Evolutionary conservation across 2,329 filamentous ascomycete species (phyloP).

Genomic region (Hypomyces perniciosus): DNA sequence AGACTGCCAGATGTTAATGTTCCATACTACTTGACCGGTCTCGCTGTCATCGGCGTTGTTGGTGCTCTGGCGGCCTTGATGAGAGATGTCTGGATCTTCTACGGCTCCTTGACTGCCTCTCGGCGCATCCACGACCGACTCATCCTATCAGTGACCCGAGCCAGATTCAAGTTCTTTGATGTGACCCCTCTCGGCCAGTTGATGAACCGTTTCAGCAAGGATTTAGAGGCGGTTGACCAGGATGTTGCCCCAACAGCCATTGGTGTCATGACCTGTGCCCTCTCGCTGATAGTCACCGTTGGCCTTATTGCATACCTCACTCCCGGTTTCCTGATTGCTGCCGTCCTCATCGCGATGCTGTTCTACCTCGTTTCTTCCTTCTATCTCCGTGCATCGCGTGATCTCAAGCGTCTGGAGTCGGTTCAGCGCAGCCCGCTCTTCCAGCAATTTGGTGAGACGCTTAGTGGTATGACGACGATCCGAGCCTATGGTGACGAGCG

Average conservation of each 20-base stretch:
- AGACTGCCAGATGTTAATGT: slow-evolving; percentile 61
- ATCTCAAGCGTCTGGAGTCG: slow-evolving; percentile 91
- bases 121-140: slow-evolving; percentile 74
- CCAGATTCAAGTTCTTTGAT: slow-evolving; percentile 97
- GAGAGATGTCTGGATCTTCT: slow-evolving; percentile 85
- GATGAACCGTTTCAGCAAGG: slow-evolving; percentile 98
- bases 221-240: slow-evolving; percentile 90
- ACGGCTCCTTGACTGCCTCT: slow-evolving; percentile 83
- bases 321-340: slow-evolving; percentile 83
- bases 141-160: slow-evolving; percentile 73
- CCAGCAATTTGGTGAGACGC: slow-evolving; percentile 94
- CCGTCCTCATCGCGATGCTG: slow-evolving; percentile 72
- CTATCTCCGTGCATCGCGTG: slow-evolving; percentile 88
- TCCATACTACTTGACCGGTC: slow-evolving; percentile 75
- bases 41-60: slow-evolving; percentile 70
- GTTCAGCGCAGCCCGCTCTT: slow-evolving; percentile 91
- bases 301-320: slow-evolving; percentile 83
- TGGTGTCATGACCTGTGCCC: slow-evolving; percentile 57
- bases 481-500: slow-evolving; percentile 92
- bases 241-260: slow-evolving; percentile 92
- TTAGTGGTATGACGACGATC: slow-evolving; percentile 93
- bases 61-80: slow-evolving; percentile 78
- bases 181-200: slow-evolving; percentile 91
- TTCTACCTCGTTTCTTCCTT: slow-evolving; percentile 81
- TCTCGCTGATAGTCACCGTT: slow-evolving; percentile 75